phyloP scores from a whole-genome alignment of 306 rosid species.

The Clitoria ternatea region DNA sequence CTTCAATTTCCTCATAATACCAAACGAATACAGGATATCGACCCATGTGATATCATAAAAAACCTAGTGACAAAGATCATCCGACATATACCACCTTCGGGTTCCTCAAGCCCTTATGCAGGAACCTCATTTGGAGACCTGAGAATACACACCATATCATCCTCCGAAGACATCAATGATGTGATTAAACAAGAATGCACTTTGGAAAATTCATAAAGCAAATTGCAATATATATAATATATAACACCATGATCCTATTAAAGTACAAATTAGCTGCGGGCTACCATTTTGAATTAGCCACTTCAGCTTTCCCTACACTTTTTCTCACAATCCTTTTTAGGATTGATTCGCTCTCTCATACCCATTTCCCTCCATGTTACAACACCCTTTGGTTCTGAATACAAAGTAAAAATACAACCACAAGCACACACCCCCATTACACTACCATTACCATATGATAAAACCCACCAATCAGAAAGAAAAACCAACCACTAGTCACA shows the following conservation, averaged over 20 bases:
- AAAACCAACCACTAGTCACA: constrained; percentile 21
- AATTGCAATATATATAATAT: constrained; percentile 1
- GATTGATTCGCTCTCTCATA: not conserved
- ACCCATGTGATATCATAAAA: too few species aligned
- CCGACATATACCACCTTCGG: too few species aligned
- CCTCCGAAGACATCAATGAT: too few species aligned
- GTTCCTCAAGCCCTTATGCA: too few species aligned
- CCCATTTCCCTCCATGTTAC: not conserved
- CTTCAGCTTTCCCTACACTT: constrained; percentile 49
- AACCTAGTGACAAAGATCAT: too few species aligned
- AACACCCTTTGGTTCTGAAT: not conserved
- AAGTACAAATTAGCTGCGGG: constrained; percentile 61
- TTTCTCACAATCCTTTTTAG: not conserved
- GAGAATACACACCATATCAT: too few species aligned
- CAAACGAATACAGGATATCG: too few species aligned
- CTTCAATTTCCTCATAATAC: too few species aligned
- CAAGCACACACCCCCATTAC: not conserved
- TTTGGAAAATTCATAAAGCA: not conserved
- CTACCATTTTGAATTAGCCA: constrained; percentile 50
- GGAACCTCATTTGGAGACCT: too few species aligned
- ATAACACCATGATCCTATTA: constrained; percentile 17
- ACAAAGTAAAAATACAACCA: constrained; percentile 20
- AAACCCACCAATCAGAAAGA: constrained; percentile 21
- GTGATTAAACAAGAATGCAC: not conserved
- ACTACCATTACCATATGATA: too few species aligned